Evolutionary conservation across 768 basidiomycete species (phyloP).

Genomic region (Exsudoporus frostii): DNA sequence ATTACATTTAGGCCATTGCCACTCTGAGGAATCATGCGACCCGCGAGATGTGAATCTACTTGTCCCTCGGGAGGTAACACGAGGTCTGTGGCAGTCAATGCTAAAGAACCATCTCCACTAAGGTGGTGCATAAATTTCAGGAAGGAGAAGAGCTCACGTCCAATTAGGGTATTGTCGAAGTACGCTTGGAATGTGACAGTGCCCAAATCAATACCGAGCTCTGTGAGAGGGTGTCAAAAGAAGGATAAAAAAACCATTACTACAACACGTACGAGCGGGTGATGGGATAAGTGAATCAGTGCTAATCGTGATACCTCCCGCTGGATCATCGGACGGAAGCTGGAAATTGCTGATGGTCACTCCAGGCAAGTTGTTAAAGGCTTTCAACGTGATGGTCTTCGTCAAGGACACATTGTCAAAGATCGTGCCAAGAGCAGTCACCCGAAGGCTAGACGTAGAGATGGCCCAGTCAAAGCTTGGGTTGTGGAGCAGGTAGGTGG

Average conservation of each 20-base stretch:
- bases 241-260: background rate
- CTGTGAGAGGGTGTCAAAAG: constrained; percentile 33
- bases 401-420: constrained; percentile 62
- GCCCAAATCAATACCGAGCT: constrained; percentile 69
- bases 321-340: constrained; percentile 63
- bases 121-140: background rate
- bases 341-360: constrained; percentile 71
- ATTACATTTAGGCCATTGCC: constrained; percentile 51
- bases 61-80: constrained; percentile 47
- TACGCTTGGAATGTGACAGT: constrained; percentile 59
- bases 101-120: constrained; percentile 32
- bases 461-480: constrained; percentile 68
- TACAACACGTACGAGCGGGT: constrained; percentile 51
- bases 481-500: constrained; percentile 62
- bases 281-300: constrained; percentile 67
- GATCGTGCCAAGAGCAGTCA: constrained; percentile 64
- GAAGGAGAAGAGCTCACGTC: constrained; percentile 45
- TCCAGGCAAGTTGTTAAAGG: constrained; percentile 68
- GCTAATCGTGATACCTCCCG: constrained; percentile 68
- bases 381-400: constrained; percentile 62
- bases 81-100: constrained; percentile 48
- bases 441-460: constrained; percentile 57
- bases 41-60: constrained; percentile 53
- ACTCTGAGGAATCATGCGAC: constrained; percentile 60
- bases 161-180: constrained; percentile 54